Percentiles rank a stretch among this genome's conserved stretches.
Evolutionary conservation across 2,329 filamentous ascomycete genomes (phyloP).

Genomic region (Ambrosiella beaveri): DNA sequence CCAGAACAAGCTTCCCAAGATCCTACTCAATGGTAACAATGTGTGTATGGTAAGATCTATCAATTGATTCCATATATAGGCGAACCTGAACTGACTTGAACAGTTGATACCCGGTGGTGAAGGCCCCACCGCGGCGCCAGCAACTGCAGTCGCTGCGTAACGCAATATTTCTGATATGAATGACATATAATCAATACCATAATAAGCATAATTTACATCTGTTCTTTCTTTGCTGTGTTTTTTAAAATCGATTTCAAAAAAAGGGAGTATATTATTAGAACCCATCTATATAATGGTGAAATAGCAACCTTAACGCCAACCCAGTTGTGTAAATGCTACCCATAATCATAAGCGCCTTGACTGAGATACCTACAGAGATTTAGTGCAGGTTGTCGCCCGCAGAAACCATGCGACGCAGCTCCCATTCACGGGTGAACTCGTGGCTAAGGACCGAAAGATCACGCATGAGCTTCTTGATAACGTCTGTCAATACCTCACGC

Average conservation of each 20-base stretch:
- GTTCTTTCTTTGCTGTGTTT: no score
- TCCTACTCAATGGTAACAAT: constrained; percentile 92
- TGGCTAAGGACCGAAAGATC: constrained; percentile 65
- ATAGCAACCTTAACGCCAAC: constrained; percentile 4
- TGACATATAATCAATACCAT: constrained; percentile 1
- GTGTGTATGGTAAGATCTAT: constrained; percentile 75
- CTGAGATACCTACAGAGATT: not conserved
- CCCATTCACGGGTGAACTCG: constrained; percentile 85
- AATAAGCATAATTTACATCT: not conserved
- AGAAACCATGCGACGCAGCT: constrained; percentile 69
- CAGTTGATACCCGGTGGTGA: constrained; percentile 66
- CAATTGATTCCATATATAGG: not conserved
- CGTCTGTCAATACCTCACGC: constrained; percentile 69
- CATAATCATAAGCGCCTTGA: not conserved
- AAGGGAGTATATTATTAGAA: not conserved
- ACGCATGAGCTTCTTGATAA: constrained; percentile 66
- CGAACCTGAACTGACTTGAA: not conserved
- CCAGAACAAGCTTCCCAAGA: constrained; percentile 81
- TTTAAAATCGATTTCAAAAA: not conserved
- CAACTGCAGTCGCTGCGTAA: constrained; percentile 13
- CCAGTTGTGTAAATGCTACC: not conserved
- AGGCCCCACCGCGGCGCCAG: constrained; percentile 33
- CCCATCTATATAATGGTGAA: not conserved
- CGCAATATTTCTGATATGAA: not conserved
- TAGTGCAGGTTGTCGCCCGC: constrained; percentile 31